Conservation (phyloP, 345 rosid species). For the Mercurialis annua region DNA sequence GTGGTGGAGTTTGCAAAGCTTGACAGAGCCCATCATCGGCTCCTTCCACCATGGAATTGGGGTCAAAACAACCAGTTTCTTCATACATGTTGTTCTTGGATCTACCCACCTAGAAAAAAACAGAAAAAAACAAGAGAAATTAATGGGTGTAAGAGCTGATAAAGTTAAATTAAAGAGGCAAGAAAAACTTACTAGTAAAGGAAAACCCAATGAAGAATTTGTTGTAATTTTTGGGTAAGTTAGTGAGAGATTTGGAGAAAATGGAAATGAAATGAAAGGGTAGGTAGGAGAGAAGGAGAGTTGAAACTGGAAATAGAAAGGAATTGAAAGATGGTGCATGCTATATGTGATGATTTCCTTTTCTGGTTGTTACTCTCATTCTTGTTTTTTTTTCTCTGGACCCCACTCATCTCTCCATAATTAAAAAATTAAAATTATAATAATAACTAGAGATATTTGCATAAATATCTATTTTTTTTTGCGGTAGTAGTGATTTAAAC, state of each 20-base stretch:
- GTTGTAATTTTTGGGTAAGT: neutral
- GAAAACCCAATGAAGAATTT: neutral
- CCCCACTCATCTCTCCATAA: constrained; percentile 1
- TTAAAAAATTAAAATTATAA: too few relatives aligned
- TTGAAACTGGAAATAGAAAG: neutral
- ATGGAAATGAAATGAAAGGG: neutral
- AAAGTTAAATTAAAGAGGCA: too few relatives aligned
- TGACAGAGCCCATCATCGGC: constrained; percentile 21
- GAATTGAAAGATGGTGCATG: constrained; percentile 9
- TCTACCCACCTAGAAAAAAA: neutral
- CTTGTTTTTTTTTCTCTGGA: neutral
- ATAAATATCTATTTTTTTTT: neutral
- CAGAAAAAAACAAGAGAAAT: neutral
- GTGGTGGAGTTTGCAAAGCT: constrained; percentile 11
- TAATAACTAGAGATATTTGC: too few relatives aligned
- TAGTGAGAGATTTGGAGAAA: neutral
- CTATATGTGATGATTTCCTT: constrained; percentile 9
- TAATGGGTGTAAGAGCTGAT: neutral
- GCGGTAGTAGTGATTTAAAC: neutral
- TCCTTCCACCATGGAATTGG: constrained; percentile 34
- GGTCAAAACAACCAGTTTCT: constrained; percentile 44
- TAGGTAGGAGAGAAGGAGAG: neutral
- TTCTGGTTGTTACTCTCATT: constrained; percentile 8
- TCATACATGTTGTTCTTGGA: constrained; percentile 41
- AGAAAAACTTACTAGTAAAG: neutral